Evolutionary conservation across 495 filamentous ascomycete species (phyloP).

Genomic region (Podospora fimiseda): DNA sequence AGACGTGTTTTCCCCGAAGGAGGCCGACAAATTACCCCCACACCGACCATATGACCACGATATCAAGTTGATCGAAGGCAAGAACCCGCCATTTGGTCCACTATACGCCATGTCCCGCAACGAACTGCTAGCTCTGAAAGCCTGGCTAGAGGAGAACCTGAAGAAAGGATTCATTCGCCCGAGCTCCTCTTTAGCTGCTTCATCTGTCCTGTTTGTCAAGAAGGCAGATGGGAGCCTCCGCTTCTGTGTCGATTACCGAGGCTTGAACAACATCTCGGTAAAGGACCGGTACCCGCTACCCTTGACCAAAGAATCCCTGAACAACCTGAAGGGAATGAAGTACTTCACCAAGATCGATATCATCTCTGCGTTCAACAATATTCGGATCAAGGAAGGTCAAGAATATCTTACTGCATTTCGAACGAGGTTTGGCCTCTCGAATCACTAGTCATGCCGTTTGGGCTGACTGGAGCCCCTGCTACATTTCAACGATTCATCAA

Average conservation of each 20-base stretch:
- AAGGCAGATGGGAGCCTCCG: slow-evolving; percentile 30
- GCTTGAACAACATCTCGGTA: slow-evolving; percentile 36
- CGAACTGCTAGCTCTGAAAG: too few species aligned
- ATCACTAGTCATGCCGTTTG: slow-evolving; percentile 31
- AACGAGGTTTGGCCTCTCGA: slow-evolving; percentile 25
- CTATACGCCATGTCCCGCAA: too few species aligned
- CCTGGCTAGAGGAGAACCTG: slow-evolving; percentile 7
- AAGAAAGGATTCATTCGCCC: slow-evolving; percentile 7
- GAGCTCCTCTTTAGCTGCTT: slow-evolving; percentile 8
- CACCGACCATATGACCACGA: too few species aligned
- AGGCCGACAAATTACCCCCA: too few species aligned
- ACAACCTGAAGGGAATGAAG: slow-evolving; percentile 21
- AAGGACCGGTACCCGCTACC: slow-evolving; percentile 43
- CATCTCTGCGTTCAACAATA: slow-evolving; percentile 11
- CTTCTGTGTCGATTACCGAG: slow-evolving; percentile 43
- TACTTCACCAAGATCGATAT: slow-evolving; percentile 43
- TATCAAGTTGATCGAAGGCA: too few species aligned
- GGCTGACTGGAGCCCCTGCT: slow-evolving; percentile 18
- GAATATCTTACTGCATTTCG: slow-evolving; percentile 28
- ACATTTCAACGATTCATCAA: slow-evolving; percentile 31
- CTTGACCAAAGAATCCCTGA: slow-evolving; percentile 39
- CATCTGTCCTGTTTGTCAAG: slow-evolving; percentile 30
- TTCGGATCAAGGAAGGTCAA: slow-evolving; percentile 21
- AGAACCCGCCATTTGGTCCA: too few species aligned
- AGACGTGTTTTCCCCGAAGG: too few species aligned